These are phyloP conservation scores for Plantago ovata DNA, from an alignment of 257 asterid species.

Conservation along the genomic window DNA sequence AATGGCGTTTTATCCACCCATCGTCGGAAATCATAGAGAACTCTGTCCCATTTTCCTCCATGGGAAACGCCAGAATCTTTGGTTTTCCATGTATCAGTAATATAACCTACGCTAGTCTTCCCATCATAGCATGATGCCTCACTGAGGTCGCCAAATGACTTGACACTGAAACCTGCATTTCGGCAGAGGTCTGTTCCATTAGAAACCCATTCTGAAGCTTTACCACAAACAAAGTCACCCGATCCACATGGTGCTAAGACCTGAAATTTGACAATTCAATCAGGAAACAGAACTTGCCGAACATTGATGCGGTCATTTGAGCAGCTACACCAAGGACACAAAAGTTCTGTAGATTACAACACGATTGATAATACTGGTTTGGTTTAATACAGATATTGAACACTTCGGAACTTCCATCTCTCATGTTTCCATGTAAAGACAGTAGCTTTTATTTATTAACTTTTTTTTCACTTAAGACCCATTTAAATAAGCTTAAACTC, in stretches of 20 bases:
- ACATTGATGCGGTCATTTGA: slow-evolving; percentile 6
- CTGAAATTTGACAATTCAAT: slow-evolving; percentile 47
- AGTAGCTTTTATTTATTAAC: not conserved
- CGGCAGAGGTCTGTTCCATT: slow-evolving; percentile 98
- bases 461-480: not conserved
- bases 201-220: slow-evolving; percentile 91
- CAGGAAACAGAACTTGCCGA: slow-evolving; percentile 21
- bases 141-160: slow-evolving; percentile 45
- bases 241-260: slow-evolving; percentile 87
- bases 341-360: not conserved
- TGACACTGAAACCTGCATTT: slow-evolving; percentile 80
- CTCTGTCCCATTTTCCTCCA: slow-evolving; percentile 25
- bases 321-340: not conserved
- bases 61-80: slow-evolving; percentile 42
- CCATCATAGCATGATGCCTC: slow-evolving; percentile 83
- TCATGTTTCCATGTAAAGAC: slow-evolving; percentile 14
- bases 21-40: slow-evolving; percentile 53
- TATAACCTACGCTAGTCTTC: slow-evolving; percentile 62
- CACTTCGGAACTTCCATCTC: not conserved
- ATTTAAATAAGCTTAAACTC: not conserved
- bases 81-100: slow-evolving; percentile 63
- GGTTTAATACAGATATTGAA: slow-evolving; percentile 1
- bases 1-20: slow-evolving; percentile 56
- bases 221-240: slow-evolving; percentile 90
- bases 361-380: not conserved